Percentiles rank a stretch among this genome's conserved stretches.
phyloP scores from a whole-genome alignment of 2,329 filamentous ascomycete species.

The Monosporascus sp. region DNA sequence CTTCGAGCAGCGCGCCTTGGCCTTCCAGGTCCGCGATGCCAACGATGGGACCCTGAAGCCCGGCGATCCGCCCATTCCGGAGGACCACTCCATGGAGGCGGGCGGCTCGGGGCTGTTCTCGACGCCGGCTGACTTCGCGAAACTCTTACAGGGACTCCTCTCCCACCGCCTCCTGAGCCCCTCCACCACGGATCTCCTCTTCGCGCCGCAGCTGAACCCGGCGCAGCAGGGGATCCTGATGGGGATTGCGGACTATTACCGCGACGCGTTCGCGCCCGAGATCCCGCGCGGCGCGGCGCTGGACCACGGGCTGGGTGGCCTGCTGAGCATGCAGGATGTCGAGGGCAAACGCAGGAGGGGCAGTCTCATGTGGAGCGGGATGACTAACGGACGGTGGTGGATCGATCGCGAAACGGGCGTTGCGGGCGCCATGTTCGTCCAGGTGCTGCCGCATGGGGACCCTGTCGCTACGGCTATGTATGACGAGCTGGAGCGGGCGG shows the following conservation, averaged over 20 bases:
- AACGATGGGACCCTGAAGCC: conserved; percentile 16
- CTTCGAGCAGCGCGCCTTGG: background rate
- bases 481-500: conserved; percentile 34
- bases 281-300: conserved; percentile 28
- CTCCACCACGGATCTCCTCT: conserved; percentile 30
- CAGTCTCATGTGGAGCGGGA: conserved; percentile 40
- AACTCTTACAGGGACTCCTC: conserved; percentile 30
- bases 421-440: conserved; percentile 33
- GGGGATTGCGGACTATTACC: conserved; percentile 10
- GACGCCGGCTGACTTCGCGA: conserved; percentile 35
- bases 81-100: conserved; percentile 31
- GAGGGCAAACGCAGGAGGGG: conserved; percentile 35
- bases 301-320: conserved; percentile 34
- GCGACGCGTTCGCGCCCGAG: conserved; percentile 30
- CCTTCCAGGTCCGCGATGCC: background rate
- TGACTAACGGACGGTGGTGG: conserved; percentile 39
- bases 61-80: conserved; percentile 14
- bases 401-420: conserved; percentile 34
- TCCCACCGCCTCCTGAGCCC: conserved; percentile 24
- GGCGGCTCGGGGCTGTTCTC: conserved; percentile 40
- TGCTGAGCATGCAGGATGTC: conserved; percentile 34
- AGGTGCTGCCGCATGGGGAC: conserved; percentile 34
- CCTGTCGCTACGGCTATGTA: conserved; percentile 29
- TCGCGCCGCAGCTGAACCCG: conserved; percentile 35
- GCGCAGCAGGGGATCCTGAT: conserved; percentile 19